phyloP scores from a whole-genome alignment of 768 basidiomycete species.

The Suillus discolor region DNA sequence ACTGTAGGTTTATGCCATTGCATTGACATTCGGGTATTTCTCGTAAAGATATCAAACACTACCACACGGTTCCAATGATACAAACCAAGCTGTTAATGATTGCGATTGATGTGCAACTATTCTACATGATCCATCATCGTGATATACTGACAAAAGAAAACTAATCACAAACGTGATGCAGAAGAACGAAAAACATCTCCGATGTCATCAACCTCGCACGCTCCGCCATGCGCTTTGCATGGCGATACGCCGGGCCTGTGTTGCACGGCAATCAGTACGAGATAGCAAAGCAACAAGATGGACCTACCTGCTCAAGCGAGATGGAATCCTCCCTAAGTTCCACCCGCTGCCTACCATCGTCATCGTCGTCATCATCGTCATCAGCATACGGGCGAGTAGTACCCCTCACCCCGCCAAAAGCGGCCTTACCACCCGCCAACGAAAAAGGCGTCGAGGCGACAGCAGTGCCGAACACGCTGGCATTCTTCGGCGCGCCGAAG shows the following conservation, averaged over 20 bases:
- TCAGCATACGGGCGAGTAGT: constrained; percentile 46
- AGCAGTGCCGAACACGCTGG: constrained; percentile 83
- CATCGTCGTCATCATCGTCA: constrained; percentile 77
- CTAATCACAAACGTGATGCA: neutral
- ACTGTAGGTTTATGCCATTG: neutral
- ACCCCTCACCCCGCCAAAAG: constrained; percentile 78
- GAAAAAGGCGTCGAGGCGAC: constrained; percentile 82
- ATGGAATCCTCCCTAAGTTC: constrained; percentile 84
- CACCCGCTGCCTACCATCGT: constrained; percentile 67
- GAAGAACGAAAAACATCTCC: neutral
- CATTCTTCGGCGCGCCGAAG: constrained; percentile 73
- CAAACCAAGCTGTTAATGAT: constrained; percentile 10
- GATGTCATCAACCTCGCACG: constrained; percentile 48
- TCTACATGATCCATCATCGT: constrained; percentile 17
- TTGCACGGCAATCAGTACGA: constrained; percentile 11
- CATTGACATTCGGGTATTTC: neutral
- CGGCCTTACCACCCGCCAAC: constrained; percentile 76
- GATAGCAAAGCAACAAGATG: constrained; percentile 1
- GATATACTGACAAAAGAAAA: neutral
- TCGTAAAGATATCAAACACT: neutral
- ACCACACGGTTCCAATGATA: neutral
- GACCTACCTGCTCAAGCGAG: constrained; percentile 84
- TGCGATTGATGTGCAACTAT: constrained; percentile 12
- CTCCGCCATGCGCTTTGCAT: constrained; percentile 91
- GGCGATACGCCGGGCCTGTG: constrained; percentile 78